Evolutionary conservation across 495 filamentous ascomycete genomes (phyloP), one percentile per base, ranked within the genome.

Genomic region (Penicillium steckii): DNA sequence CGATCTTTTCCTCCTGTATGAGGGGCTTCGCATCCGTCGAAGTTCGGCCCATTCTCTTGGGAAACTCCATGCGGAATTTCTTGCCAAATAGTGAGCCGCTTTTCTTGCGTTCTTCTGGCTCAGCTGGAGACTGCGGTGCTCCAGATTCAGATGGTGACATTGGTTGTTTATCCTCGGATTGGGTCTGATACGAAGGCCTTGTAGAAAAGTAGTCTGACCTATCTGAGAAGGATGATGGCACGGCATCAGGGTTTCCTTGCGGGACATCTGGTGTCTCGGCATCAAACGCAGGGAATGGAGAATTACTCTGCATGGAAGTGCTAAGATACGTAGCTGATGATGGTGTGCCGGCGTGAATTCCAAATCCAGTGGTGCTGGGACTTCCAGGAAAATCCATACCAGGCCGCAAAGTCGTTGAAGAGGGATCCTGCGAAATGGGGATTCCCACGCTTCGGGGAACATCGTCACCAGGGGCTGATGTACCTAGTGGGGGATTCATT

Each of bases 31-130:
- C 84, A 41, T 89, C 88, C 0, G 80, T 81, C 3, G 90, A 90
- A n/a, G 82, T 78, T 22, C 88, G 84, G 9, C 84, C 84, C 4
- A 96, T 73, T 55, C 92, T 96, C 75, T 93, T 95, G 61, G 88
- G 85, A 71, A 91, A 91, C 27, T 85, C 83, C 83, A 91, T 90
- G 13, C 85, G 81, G 69, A 96, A 92, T 61, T 93, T 94, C 73
- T 93, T 94, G 3, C 85, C 83, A 61, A 95, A 95, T 9, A 89
- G 69, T 1, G 82, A 86, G 19, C 77, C 78, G 1, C 81, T 76
- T 32, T 86, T 84, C 62, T 92, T 95, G 69, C 84, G 66, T 33
- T 77, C 85, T 51, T 87, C 84, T 24, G 79, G 84, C 30, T 91
- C 87, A 26, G 71, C 66, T 1, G 86, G 83, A 25, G 82, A 82